A percentile compares a stretch with the other conserved stretches of the same genome.
These are phyloP conservation scores for Ophioceras dolichostomum DNA, from an alignment of 2,329 filamentous ascomycete species.

Conservation along the genomic window DNA sequence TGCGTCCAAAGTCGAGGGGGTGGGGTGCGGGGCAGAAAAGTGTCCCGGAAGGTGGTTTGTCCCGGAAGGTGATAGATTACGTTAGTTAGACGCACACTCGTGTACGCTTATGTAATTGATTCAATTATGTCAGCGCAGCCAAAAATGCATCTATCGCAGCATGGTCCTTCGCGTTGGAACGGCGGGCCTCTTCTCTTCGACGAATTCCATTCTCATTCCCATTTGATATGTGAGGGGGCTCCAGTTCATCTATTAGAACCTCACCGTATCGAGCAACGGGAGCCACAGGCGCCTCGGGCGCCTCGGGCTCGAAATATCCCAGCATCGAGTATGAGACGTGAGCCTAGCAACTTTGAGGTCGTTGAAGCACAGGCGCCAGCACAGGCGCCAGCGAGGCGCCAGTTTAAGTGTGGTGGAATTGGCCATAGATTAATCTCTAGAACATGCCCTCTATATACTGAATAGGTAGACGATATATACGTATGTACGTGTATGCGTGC, in stretches of 20 bases:
- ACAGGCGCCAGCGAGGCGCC: background rate
- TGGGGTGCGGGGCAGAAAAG: too few relatives aligned
- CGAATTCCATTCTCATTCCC: background rate
- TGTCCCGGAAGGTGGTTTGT: too few relatives aligned
- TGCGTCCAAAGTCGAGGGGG: too few relatives aligned
- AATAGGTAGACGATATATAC: background rate
- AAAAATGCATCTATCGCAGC: too few relatives aligned
- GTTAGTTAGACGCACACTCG: too few relatives aligned
- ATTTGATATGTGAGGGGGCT: background rate
- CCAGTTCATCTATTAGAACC: background rate
- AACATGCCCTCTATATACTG: background rate
- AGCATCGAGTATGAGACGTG: background rate
- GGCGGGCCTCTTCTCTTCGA: background rate
- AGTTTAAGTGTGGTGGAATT: background rate
- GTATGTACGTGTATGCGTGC: background rate
- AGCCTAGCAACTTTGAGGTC: slow-evolving; percentile 1
- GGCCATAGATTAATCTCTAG: background rate
- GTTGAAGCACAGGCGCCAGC: background rate
- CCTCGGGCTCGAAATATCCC: too few relatives aligned
- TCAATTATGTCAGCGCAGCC: too few relatives aligned
- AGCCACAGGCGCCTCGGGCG: too few relatives aligned
- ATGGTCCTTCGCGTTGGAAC: too few relatives aligned
- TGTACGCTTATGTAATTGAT: too few relatives aligned
- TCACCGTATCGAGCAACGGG: background rate
- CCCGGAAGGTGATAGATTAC: too few relatives aligned